Evolutionary conservation across 208 protist species (phyloP).

Genomic region (Leishmania lainsoni): DNA sequence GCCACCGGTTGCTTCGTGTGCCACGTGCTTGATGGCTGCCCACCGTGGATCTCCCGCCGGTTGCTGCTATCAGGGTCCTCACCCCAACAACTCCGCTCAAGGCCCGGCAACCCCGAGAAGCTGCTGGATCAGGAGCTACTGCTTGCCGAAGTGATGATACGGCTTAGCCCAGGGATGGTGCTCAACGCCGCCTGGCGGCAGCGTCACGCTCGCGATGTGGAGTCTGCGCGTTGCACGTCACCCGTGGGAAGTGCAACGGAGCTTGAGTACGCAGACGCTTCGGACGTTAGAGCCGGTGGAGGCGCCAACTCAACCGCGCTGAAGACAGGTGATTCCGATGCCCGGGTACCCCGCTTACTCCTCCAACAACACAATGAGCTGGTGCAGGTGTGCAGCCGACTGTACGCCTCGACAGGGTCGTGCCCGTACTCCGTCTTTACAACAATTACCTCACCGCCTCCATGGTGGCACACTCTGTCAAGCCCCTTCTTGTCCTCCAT

Average conservation of each 20-base stretch:
- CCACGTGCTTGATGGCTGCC: conserved; percentile 16
- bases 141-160: background rate
- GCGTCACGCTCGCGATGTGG: background rate
- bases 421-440: background rate
- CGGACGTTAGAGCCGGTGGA: background rate
- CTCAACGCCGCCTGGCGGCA: conserved; percentile 4
- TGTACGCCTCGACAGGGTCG: background rate
- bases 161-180: background rate
- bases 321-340: background rate
- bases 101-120: background rate
- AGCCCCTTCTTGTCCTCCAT: background rate
- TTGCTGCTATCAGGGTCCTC: background rate
- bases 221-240: background rate
- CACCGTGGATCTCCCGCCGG: conserved; percentile 1
- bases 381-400: background rate
- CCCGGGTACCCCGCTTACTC: background rate
- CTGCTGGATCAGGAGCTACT: background rate
- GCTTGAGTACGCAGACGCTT: background rate
- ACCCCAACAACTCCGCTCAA: background rate
- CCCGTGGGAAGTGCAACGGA: background rate
- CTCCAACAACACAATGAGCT: background rate
- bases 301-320: background rate
- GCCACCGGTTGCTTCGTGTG: conserved; percentile 5
- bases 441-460: too few species aligned
- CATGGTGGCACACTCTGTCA: background rate